These are phyloP conservation scores for Clarireedia sp. DNA, from an alignment of 2,329 filamentous ascomycete genomes.

Conservation along the genomic window DNA sequence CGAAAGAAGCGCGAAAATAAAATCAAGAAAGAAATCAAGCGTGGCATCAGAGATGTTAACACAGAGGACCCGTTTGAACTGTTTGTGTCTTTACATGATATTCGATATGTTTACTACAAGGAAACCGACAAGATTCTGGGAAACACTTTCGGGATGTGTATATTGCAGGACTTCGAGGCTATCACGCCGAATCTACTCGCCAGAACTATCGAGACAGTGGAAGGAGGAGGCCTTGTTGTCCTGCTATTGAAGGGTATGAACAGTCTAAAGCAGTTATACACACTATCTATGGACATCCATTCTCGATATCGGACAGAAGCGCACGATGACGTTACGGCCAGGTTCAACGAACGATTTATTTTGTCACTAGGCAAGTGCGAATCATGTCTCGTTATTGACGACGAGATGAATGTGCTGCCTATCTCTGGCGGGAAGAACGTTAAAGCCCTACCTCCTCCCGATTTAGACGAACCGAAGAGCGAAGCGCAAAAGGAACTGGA, in stretches of 20 bases:
- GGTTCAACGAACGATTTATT: slow-evolving; percentile 97
- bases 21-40: slow-evolving; percentile 97
- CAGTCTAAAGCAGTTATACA: slow-evolving; percentile 95
- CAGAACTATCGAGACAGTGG: slow-evolving; percentile 92
- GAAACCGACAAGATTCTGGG: slow-evolving; percentile 98
- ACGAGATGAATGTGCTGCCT: slow-evolving; percentile 93
- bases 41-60: slow-evolving; percentile 86
- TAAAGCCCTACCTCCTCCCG: slow-evolving; percentile 68
- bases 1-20: slow-evolving; percentile 97
- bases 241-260: slow-evolving; percentile 92
- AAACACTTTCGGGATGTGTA: slow-evolving; percentile 98
- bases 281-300: slow-evolving; percentile 95
- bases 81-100: slow-evolving; percentile 92
- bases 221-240: slow-evolving; percentile 87
- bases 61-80: slow-evolving; percentile 93
- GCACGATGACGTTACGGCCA: slow-evolving; percentile 85
- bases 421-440: slow-evolving; percentile 94
- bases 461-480: slow-evolving; percentile 65
- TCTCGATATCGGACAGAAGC: slow-evolving; percentile 94
- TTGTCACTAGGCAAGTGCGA: slow-evolving; percentile 92
- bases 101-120: slow-evolving; percentile 99
- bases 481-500: slow-evolving; percentile 70
- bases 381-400: slow-evolving; percentile 90
- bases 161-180: slow-evolving; percentile 95
- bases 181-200: slow-evolving; percentile 95